Conservation (phyloP, 2,329 filamentous ascomycete genomes). For the Neofusicoccum kwambonambiense region DNA sequence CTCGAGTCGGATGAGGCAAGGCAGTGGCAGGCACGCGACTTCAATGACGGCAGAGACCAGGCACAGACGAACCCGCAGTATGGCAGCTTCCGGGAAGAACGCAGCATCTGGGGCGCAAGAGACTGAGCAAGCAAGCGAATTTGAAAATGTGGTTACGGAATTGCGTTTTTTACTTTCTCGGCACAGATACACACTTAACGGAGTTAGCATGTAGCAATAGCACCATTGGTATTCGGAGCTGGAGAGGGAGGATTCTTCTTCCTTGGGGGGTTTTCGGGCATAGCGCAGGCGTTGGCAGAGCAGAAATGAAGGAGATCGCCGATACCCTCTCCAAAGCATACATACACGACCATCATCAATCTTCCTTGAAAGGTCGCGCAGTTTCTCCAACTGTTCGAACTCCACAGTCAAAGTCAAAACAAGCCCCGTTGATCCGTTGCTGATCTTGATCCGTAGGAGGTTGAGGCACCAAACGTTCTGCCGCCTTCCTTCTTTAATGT, state of each 20-base stretch:
- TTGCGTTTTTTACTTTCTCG: background rate
- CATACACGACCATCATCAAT: background rate
- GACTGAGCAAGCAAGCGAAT: background rate
- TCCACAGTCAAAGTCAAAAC: background rate
- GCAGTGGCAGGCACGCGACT: slow-evolving; percentile 39
- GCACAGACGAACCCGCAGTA: slow-evolving; percentile 30
- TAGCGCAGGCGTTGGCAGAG: slow-evolving; percentile 7
- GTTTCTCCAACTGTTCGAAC: background rate
- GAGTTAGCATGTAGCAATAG: background rate
- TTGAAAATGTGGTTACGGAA: background rate
- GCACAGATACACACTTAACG: background rate
- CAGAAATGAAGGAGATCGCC: background rate
- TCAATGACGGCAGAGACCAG: background rate
- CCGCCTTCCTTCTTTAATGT: background rate
- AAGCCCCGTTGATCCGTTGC: background rate
- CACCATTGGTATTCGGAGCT: background rate
- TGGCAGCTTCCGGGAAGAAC: slow-evolving; percentile 44
- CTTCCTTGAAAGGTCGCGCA: background rate
- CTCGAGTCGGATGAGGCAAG: slow-evolving; percentile 43
- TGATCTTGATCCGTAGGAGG: background rate
- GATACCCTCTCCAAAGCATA: slow-evolving; percentile 3
- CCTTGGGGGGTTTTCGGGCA: background rate
- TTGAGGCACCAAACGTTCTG: background rate
- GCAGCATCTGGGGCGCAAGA: slow-evolving; percentile 36
- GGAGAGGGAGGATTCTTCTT: background rate